Base-by-base conservation (phyloP, 495 filamentous ascomycete genomes). In the Penicillium fimorum region DNA sequence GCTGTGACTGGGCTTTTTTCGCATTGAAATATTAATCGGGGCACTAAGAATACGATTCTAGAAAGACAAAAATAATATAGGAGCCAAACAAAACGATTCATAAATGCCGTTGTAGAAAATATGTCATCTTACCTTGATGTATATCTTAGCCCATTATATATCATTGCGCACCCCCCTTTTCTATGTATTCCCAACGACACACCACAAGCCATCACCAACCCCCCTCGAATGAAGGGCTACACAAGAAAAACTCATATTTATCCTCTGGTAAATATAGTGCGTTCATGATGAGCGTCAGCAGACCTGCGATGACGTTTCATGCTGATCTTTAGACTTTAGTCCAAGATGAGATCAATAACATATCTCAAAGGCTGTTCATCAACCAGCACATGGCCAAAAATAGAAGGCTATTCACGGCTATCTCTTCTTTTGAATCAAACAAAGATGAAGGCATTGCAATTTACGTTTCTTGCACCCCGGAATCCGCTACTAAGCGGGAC, bases 401-500 rank as follows among this genome's bases (percentile, higher is more conserved):
- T 3, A 30, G n/a, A 41, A 40, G 64, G 59, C 40, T 64, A 67
- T 51, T 15, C 17, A 20, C 58, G 61, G 64, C 27, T 54, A 32
- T 54, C 41, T 57, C 7, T 48, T 29, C 43, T 58, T 56, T 44
- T 53, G 44, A 40, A 32, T 50, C 8, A 32, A 52, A 40, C 18
- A 30, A 44, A 37, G 5, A 59, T 51, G 47, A 50, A 42, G 55
- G 32, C 13, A 49, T 53, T 24, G 42, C 38, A 25, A 51, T 42
- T 49, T 44, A 22, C 17, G 17, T 52, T 24, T 37, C 27, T 47
- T 50, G 7, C 43, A 29, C 25, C 50, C 47, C 41, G 25, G 15
- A 40, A 46, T 41, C 66, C 66, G 66, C 50, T 47, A 50, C 42
- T 69, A 69, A 69, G 63, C 63, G 66, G 60, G 35, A 30, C 29